Conservation (phyloP, 2,329 filamentous ascomycete species). For the Aspergillus ibericus region DNA sequence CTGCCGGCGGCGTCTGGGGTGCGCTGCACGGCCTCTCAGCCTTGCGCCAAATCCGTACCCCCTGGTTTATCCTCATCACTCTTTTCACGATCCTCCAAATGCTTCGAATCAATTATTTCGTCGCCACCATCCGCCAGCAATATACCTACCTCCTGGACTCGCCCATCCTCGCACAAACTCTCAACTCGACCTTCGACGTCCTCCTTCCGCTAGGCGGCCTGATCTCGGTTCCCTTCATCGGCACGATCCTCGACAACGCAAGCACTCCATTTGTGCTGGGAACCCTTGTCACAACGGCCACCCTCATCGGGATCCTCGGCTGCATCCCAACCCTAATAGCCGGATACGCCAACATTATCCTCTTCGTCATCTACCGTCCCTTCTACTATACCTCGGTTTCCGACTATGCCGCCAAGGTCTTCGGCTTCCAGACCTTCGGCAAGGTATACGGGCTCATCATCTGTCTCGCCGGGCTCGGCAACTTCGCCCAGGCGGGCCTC, state of each 20-base stretch:
- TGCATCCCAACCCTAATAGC: constrained; percentile 68
- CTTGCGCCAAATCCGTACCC: constrained; percentile 14
- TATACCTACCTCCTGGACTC: constrained; percentile 73
- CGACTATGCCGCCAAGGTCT: constrained; percentile 88
- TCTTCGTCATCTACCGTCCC: constrained; percentile 82
- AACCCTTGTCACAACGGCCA: constrained; percentile 69
- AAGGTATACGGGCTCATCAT: constrained; percentile 94
- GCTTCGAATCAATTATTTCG: constrained; percentile 88
- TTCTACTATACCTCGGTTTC: constrained; percentile 88
- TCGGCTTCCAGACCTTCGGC: constrained; percentile 87
- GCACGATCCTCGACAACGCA: constrained; percentile 72
- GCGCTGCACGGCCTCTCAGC: constrained; percentile 41
- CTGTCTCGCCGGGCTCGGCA: constrained; percentile 77
- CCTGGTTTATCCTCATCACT: constrained; percentile 83
- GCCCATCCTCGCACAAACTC: constrained; percentile 59
- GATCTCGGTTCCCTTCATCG: constrained; percentile 83
- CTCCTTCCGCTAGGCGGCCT: constrained; percentile 80
- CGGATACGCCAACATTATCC: constrained; percentile 71
- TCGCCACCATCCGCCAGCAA: constrained; percentile 80
- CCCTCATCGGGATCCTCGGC: constrained; percentile 73
- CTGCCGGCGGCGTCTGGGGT: constrained; percentile 71
- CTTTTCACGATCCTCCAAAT: constrained; percentile 76
- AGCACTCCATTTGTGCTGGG: constrained; percentile 70
- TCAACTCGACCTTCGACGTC: constrained; percentile 87
- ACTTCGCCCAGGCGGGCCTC: constrained; percentile 78